These are phyloP conservation scores for Thraustochytrium sp. DNA, from an alignment of 352 stramenopile species.

Conservation along the genomic window DNA sequence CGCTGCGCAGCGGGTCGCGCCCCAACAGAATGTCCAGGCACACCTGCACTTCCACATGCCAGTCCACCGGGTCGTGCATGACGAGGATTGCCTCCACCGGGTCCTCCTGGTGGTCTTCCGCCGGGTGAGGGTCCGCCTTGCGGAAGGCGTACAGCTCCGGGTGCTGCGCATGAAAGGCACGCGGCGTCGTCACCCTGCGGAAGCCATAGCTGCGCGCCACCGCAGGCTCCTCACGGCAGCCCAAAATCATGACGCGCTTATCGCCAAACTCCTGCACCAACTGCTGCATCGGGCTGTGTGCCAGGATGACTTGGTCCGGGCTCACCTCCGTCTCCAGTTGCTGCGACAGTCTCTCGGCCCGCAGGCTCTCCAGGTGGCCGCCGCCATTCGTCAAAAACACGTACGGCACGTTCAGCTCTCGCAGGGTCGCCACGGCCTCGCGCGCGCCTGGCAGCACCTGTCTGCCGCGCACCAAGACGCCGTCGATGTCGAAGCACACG, in stretches of 20 bases:
- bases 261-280: constrained; percentile 62
- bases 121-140: constrained; percentile 49
- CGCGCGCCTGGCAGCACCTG: constrained; percentile 64
- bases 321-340: constrained; percentile 63
- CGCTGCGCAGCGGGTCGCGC: constrained; percentile 64
- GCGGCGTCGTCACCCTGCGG: constrained; percentile 65
- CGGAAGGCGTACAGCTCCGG: constrained; percentile 72
- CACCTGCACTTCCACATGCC: constrained; percentile 78
- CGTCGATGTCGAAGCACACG: constrained; percentile 83
- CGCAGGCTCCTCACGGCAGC: constrained; percentile 68
- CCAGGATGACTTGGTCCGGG: constrained; percentile 68
- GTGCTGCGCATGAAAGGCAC: constrained; percentile 64
- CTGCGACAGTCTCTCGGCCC: constrained; percentile 66
- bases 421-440: constrained; percentile 63
- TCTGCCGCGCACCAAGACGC: constrained; percentile 74
- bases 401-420: constrained; percentile 63
- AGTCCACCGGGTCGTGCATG: constrained; percentile 79
- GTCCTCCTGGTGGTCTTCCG: constrained; percentile 56
- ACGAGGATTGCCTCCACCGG: constrained; percentile 74
- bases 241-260: constrained; percentile 70
- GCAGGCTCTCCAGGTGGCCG: constrained; percentile 71
- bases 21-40: constrained; percentile 75
- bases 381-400: constrained; percentile 82
- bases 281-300: constrained; percentile 77
- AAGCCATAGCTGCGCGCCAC: constrained; percentile 72